phyloP scores from a whole-genome alignment of 805 yeast species.

The Teunomyces funiuensis region DNA sequence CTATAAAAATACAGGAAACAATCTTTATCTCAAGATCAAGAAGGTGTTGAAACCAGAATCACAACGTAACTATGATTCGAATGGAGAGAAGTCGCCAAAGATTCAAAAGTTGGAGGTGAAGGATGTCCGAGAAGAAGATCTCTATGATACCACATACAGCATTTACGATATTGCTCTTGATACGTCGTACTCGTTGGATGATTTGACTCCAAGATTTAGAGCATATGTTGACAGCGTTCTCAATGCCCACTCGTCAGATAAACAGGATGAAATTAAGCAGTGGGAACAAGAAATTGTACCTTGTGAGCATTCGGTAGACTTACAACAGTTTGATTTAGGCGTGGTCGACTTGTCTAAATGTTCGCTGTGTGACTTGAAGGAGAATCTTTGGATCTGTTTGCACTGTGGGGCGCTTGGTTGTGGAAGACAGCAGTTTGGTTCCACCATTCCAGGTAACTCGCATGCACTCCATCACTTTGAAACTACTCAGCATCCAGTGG shows the following conservation, averaged over 20 bases:
- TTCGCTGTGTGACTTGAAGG: constrained; percentile 57
- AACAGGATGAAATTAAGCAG: constrained; percentile 70
- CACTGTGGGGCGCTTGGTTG: constrained; percentile 92
- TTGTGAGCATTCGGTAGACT: constrained; percentile 71
- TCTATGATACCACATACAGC: constrained; percentile 47
- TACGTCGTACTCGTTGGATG: constrained; percentile 22
- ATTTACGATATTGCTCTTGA: constrained; percentile 41
- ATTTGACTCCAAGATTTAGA: constrained; percentile 22
- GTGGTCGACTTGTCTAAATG: constrained; percentile 47
- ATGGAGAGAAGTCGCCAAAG: constrained; percentile 39
- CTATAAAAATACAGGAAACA: constrained; percentile 50
- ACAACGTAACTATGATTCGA: constrained; percentile 20
- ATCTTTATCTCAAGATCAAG: constrained; percentile 56
- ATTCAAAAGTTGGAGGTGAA: constrained; percentile 66
- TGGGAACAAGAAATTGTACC: constrained; percentile 90
- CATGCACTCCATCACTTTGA: constrained; percentile 82
- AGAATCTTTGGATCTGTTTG: constrained; percentile 90
- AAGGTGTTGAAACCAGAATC: constrained; percentile 48
- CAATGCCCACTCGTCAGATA: constrained; percentile 56
- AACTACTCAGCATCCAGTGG: constrained; percentile 65
- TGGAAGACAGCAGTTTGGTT: constrained; percentile 93
- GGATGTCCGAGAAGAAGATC: constrained; percentile 61
- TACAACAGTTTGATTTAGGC: constrained; percentile 36
- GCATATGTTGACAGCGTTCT: constrained; percentile 46
- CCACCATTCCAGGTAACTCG: constrained; percentile 81